These are phyloP conservation scores for Pyricularia sp. DNA, from an alignment of 2,329 filamentous ascomycete genomes.

Conservation along the genomic window DNA sequence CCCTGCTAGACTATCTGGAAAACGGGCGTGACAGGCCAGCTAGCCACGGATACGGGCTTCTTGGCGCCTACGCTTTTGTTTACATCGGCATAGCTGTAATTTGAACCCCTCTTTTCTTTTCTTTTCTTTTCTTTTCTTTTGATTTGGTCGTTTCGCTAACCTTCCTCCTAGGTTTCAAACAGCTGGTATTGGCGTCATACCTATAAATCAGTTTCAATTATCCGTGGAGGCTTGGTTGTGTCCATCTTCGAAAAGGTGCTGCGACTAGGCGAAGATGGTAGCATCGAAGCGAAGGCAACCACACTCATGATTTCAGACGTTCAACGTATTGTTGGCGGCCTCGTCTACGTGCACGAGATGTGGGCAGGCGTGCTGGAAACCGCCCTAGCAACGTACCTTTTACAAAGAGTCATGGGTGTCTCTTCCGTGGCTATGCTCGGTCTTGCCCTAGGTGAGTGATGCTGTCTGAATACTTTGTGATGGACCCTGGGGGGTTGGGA, in stretches of 20 bases:
- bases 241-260: conserved; percentile 19
- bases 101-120: neutral
- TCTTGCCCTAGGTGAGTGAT: conserved; percentile 1
- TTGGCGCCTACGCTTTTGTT: conserved; percentile 25
- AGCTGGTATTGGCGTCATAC: conserved; percentile 27
- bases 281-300: conserved; percentile 10
- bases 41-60: conserved; percentile 26
- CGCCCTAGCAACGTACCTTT: conserved; percentile 10
- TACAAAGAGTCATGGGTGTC: conserved; percentile 9
- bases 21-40: conserved; percentile 5
- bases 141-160: neutral
- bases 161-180: conserved; percentile 14
- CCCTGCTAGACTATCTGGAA: conserved; percentile 18
- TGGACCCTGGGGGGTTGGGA: neutral
- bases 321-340: conserved; percentile 13
- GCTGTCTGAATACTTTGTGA: neutral
- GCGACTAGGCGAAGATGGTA: conserved; percentile 6
- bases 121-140: neutral
- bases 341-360: conserved; percentile 16
- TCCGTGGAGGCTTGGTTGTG: conserved; percentile 16
- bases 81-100: conserved; percentile 23
- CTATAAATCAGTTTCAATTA: conserved; percentile 17
- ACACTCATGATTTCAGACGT: conserved; percentile 22
- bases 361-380: conserved; percentile 12
- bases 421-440: conserved; percentile 10